Evolutionary conservation across 2,329 filamentous ascomycete species (phyloP), one percentile per base, ranked within the genome.

Genomic region (Talaromyces sp.): DNA sequence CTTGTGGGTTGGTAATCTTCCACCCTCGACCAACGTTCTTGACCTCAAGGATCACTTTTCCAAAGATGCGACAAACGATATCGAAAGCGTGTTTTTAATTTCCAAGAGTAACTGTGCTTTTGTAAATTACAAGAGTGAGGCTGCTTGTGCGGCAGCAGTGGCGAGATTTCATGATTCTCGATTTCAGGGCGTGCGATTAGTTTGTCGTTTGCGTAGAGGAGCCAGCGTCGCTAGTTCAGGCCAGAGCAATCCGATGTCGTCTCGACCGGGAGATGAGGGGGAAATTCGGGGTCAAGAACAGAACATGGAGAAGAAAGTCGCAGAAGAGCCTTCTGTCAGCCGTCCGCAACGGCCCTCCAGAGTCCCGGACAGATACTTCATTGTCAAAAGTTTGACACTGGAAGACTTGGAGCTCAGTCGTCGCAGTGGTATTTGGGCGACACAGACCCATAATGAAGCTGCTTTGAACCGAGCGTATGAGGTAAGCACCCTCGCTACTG

Each of bases 31-130:
- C 0, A 88, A 88, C 44, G 82, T 98, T 12, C 87, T 92, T 76
- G 89, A 85, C 63, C 80, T 98, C n/a, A 96, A 97, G 59, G 87
- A 95, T 64, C 91, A 97, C 73, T 95, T 97, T 63, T 96, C 91
- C 65, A 86, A 86, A 66, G 89, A 93, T 67, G 88, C 91, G 0
- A 84, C 83, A 0, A 85, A 82, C 46, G 84, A 92, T 1, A 86
- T 98, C 23, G 90, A 96, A 73, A 96, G 92, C 54, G 80, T 98
- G 0, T 97, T 98, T 68, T 80, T 98, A 39, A 98, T 98, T 44
- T 93, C 93, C 0, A 97, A 97, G 75, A 97, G 93, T 74, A 97
- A 97, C 72, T 98, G 93, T 71, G 93, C 93, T 0, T 98, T 98
- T 78, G 92, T 96, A 67, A 98, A 98, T 72, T 98, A 96, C 74